Percentiles rank a stretch among this genome's conserved stretches.
Evolutionary conservation across 139 green algal genomes (phyloP).

Genomic region (Haematococcus lacustris): DNA sequence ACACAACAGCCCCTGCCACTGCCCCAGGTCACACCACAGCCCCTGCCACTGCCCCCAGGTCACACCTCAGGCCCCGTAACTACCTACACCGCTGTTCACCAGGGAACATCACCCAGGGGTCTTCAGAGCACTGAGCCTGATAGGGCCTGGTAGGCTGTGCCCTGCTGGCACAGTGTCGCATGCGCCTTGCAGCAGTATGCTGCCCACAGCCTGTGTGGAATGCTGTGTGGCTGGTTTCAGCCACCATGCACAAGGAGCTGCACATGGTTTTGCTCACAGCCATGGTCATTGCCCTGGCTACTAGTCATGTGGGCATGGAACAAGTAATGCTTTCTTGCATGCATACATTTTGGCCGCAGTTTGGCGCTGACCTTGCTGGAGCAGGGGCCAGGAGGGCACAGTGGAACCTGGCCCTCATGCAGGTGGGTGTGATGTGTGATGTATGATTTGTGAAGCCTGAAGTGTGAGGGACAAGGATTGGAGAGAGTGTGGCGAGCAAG

Average conservation of each 20-base stretch:
- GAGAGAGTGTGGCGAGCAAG: too few relatives aligned
- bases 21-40: neutral
- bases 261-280: too few relatives aligned
- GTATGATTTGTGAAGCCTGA: too few relatives aligned
- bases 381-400: conserved; percentile 33
- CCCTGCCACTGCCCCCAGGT: neutral
- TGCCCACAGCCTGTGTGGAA: too few relatives aligned
- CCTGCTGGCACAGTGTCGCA: neutral
- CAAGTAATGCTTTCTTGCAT: too few relatives aligned
- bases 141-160: neutral
- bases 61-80: neutral
- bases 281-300: too few relatives aligned
- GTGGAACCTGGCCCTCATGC: conserved; percentile 54
- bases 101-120: neutral
- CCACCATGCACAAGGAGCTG: too few relatives aligned
- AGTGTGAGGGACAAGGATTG: too few relatives aligned
- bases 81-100: neutral
- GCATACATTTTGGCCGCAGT: too few relatives aligned
- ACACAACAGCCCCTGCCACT: neutral
- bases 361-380: conserved; percentile 51
- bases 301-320: too few relatives aligned
- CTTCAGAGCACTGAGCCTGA: neutral
- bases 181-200: too few relatives aligned
- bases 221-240: too few relatives aligned
- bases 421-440: conserved; percentile 9